Conservation (phyloP, 768 basidiomycete genomes). For the Chalciporus piperatus region DNA sequence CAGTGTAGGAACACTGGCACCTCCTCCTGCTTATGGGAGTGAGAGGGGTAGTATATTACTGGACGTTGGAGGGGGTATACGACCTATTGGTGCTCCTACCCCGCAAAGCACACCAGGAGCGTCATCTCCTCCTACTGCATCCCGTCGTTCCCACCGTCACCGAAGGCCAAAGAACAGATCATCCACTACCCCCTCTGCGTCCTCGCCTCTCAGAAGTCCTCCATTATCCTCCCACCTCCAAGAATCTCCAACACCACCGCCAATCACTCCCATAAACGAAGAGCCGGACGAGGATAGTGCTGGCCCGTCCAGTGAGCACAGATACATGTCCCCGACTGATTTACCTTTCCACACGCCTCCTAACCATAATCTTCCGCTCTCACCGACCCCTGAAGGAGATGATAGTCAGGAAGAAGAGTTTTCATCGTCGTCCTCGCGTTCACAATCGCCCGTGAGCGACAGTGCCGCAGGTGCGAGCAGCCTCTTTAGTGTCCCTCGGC, state of each 20-base stretch:
- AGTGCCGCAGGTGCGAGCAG: conserved; percentile 75
- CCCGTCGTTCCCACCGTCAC: conserved; percentile 57
- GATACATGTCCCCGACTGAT: conserved; percentile 65
- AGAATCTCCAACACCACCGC: conserved; percentile 55
- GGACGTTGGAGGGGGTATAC: conserved; percentile 63
- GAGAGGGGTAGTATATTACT: conserved; percentile 95
- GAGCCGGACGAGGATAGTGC: conserved; percentile 48
- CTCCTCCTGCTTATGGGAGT: conserved; percentile 96
- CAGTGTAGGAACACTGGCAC: conserved; percentile 93
- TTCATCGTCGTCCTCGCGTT: conserved; percentile 43
- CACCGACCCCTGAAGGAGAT: conserved; percentile 27
- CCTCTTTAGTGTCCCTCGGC: conserved; percentile 74
- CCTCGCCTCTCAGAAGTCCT: conserved; percentile 66
- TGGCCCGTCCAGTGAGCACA: conserved; percentile 47
- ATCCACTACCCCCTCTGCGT: conserved; percentile 41
- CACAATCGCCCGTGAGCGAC: conserved; percentile 54
- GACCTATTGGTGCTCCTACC: conserved; percentile 39
- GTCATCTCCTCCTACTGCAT: conserved; percentile 42
- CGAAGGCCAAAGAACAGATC: conserved; percentile 47
- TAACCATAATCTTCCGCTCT: conserved; percentile 47
- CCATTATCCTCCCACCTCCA: conserved; percentile 40
- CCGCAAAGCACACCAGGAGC: conserved; percentile 45
- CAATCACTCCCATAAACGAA: conserved; percentile 79
- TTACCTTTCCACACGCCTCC: conserved; percentile 56
- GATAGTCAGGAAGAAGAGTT: conserved; percentile 21